These are phyloP conservation scores for Amaranthus hypochondriacus DNA, from an alignment of 148 eudicot species.

Conservation along the genomic window DNA sequence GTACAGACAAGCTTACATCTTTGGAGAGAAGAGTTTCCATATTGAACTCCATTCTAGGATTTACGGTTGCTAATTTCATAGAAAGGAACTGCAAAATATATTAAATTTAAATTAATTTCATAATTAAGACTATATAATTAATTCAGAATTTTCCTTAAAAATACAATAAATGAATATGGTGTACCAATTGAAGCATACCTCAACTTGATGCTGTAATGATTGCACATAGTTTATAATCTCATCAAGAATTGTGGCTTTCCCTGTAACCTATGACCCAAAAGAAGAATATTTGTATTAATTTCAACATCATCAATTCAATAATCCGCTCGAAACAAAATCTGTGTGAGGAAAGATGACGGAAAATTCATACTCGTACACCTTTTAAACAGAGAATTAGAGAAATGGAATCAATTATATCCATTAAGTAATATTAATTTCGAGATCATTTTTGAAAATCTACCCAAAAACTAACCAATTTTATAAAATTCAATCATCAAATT, in stretches of 20 bases:
- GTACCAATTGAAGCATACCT: slow-evolving; percentile 40
- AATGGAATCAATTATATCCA: no score
- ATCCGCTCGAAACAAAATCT: no score
- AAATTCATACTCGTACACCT: no score
- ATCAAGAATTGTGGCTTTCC: slow-evolving; percentile 90
- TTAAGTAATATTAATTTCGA: no score
- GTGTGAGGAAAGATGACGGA: no score
- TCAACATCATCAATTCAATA: not conserved
- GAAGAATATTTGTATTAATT: slow-evolving; percentile 12
- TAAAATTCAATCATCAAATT: not conserved
- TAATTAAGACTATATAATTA: not conserved
- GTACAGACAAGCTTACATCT: slow-evolving; percentile 53
- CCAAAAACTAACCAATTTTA: not conserved
- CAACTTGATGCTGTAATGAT: slow-evolving; percentile 86
- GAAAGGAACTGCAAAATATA: slow-evolving; percentile 59
- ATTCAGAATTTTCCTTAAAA: not conserved
- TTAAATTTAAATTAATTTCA: not conserved
- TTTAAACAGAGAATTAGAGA: no score
- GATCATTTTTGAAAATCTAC: not conserved
- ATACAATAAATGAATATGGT: not conserved
- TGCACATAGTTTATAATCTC: slow-evolving; percentile 96
- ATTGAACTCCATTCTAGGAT: slow-evolving; percentile 67
- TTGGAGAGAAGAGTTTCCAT: slow-evolving; percentile 69
- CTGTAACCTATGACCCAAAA: slow-evolving; percentile 53
- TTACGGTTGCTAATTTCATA: slow-evolving; percentile 75